Conservation (phyloP, 768 basidiomycete species). For the Rhodosporidiobolus sp. region DNA sequence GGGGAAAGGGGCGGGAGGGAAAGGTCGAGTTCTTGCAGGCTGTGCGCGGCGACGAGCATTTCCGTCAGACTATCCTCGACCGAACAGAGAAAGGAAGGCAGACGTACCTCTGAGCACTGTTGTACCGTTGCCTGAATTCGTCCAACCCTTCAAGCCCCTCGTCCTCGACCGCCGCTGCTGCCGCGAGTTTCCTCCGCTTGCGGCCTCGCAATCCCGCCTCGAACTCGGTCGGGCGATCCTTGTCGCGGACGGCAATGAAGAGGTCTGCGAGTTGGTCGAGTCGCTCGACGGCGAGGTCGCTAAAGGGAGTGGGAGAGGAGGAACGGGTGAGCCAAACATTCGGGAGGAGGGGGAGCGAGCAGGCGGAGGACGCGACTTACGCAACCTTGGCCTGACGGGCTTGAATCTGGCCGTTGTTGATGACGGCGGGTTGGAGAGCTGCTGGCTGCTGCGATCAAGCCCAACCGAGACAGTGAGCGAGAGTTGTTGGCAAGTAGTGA, state of each 20-base stretch:
- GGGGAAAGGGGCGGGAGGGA: conserved; percentile 23
- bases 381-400: conserved; percentile 20
- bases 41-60: neutral
- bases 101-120: neutral
- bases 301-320: neutral
- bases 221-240: conserved; percentile 7
- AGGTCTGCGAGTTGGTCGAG: conserved; percentile 18
- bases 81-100: no score
- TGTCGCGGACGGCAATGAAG: conserved; percentile 32
- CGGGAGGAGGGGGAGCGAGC: neutral
- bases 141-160: neutral
- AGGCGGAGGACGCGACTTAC: conserved; percentile 4
- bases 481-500: neutral
- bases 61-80: neutral
- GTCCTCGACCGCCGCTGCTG: neutral
- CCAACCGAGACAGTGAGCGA: neutral
- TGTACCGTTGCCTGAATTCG: conserved; percentile 13
- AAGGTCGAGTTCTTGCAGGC: conserved; percentile 25
- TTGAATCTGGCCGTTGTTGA: neutral
- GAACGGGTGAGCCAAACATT: neutral
- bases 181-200: conserved; percentile 10
- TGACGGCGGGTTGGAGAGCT: neutral
- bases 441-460: neutral
- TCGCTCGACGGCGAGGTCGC: neutral
- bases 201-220: conserved; percentile 24